A percentile compares a stretch with the other conserved stretches of the same genome.
Evolutionary conservation across 1,139 yeast genomes (phyloP).

Genomic region (Scheffersomyces cryptocercus): DNA sequence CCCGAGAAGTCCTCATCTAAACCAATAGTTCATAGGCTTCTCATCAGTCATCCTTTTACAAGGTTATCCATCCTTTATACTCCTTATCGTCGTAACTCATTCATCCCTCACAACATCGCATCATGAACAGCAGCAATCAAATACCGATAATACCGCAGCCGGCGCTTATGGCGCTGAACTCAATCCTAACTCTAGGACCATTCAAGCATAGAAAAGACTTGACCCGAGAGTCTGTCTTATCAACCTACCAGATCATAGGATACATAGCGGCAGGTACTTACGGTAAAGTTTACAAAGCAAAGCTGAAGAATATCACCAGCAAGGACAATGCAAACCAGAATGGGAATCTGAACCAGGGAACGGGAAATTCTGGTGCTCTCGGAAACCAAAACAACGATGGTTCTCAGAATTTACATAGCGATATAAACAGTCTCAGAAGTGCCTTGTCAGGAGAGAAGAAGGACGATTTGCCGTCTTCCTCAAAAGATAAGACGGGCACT

Average conservation of each 20-base stretch:
- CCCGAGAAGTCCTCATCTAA: too few relatives aligned
- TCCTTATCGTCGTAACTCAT: too few relatives aligned
- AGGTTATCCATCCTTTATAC: too few relatives aligned
- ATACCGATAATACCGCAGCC: conserved; percentile 35
- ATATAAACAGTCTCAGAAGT: background rate
- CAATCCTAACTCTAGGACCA: conserved; percentile 71
- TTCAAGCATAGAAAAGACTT: conserved; percentile 73
- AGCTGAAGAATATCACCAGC: conserved; percentile 34
- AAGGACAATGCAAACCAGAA: conserved; percentile 6
- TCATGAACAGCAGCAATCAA: conserved; percentile 7
- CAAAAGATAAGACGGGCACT: conserved; percentile 3
- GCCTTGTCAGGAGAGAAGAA: background rate
- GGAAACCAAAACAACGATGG: background rate
- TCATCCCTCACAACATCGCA: too few relatives aligned
- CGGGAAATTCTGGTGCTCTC: background rate
- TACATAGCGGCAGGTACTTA: conserved; percentile 98
- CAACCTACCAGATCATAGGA: conserved; percentile 85
- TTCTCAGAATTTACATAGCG: background rate
- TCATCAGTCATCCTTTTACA: too few relatives aligned
- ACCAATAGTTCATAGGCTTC: too few relatives aligned
- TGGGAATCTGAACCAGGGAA: background rate
- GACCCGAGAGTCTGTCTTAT: conserved; percentile 68
- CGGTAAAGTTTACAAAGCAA: conserved; percentile 95
- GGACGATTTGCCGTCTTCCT: background rate
- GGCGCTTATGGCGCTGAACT: conserved; percentile 64